Conservation (phyloP, 768 basidiomycete species). For the Hericium alpestre region DNA sequence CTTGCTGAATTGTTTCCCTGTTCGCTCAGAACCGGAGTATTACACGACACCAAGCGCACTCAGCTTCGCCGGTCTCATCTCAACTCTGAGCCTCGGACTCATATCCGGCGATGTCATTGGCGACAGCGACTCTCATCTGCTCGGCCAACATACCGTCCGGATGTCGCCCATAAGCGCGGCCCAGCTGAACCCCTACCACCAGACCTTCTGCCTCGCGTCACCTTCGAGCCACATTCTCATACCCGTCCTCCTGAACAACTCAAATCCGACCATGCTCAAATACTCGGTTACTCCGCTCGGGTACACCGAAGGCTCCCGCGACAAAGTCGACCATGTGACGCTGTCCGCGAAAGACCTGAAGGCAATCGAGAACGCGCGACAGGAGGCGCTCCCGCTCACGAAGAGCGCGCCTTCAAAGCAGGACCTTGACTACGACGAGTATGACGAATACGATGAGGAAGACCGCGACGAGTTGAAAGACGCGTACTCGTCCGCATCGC, state of each 20-base stretch:
- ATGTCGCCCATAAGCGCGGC: conserved; percentile 93
- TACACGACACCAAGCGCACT: conserved; percentile 22
- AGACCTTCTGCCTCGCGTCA: conserved; percentile 63
- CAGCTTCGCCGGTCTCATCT: conserved; percentile 37
- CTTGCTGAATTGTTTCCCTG: conserved; percentile 14
- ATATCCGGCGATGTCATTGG: conserved; percentile 29
- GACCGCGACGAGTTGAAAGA: conserved; percentile 17
- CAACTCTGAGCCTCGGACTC: conserved; percentile 40
- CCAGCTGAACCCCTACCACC: conserved; percentile 66
- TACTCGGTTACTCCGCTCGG: conserved; percentile 69
- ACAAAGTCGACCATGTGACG: conserved; percentile 15
- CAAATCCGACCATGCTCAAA: conserved; percentile 55
- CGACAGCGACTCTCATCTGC: conserved; percentile 47
- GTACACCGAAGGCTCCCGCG: conserved; percentile 28
- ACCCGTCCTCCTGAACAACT: conserved; percentile 86
- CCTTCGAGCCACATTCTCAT: conserved; percentile 49
- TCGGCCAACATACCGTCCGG: conserved; percentile 84
- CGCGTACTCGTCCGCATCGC: conserved; percentile 22
- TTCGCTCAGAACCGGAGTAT: conserved; percentile 1
- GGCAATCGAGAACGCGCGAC: conserved; percentile 49
- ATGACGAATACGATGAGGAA: conserved; percentile 64
- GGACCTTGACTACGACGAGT: conserved; percentile 32
- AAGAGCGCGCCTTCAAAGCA: conserved; percentile 19
- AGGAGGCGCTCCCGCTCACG: conserved; percentile 38
- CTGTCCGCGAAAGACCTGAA: conserved; percentile 52